Percentiles rank a stretch among this genome's conserved stretches.
phyloP scores from a whole-genome alignment of 768 basidiomycete genomes.

The Leccinum variicolor region DNA sequence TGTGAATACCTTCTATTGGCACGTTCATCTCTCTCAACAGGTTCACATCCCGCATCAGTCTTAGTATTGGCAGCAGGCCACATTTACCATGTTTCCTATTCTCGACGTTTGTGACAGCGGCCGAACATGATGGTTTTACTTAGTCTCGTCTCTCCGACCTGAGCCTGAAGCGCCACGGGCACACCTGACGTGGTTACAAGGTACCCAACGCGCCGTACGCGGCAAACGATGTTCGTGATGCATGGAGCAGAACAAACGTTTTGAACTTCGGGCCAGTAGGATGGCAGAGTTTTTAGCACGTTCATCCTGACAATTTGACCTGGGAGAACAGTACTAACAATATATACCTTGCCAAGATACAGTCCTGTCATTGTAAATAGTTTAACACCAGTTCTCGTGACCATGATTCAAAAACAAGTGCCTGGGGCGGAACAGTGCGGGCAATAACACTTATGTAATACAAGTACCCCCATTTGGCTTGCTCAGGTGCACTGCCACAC shows the following conservation, averaged over 20 bases:
- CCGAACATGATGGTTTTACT: not conserved
- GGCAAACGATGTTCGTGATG: not conserved
- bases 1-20: not conserved
- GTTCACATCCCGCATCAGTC: not conserved
- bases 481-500: constrained; percentile 13
- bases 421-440: no score
- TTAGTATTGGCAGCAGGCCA: not conserved
- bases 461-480: not conserved
- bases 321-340: no score
- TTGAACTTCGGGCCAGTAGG: no score
- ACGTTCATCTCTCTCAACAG: not conserved
- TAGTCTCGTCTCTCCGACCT: not conserved
- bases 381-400: no score
- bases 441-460: no score
- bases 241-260: not conserved
- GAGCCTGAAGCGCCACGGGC: not conserved
- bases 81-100: not conserved
- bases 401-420: no score
- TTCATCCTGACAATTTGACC: no score
- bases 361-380: no score
- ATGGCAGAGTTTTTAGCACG: no score
- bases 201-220: not conserved
- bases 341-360: no score
- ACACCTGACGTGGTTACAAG: not conserved
- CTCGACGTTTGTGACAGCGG: not conserved